Evolutionary conservation across 768 basidiomycete genomes (phyloP), one percentile per base, ranked within the genome.

Genomic region (Auriscalpium vulgare): DNA sequence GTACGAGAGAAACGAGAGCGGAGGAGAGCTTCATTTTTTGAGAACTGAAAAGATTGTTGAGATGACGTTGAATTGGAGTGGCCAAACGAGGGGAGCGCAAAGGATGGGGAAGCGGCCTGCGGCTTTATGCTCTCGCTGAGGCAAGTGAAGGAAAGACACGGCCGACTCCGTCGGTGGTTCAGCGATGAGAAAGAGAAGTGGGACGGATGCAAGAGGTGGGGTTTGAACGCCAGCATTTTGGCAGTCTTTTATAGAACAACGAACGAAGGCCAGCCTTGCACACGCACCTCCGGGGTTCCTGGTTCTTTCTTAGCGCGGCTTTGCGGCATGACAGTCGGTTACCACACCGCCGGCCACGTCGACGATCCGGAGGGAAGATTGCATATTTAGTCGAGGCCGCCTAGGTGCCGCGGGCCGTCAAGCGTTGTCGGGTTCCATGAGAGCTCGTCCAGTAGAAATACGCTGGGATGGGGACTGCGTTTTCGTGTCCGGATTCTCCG

Each of bases 141-240:
- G 53, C 50, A n/a, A 59, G 50, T 4, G 13, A 40, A 56, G 53
- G 46, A 21, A 51, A n/a, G 17, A 37, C 19, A 49, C 43, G 21
- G 10, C 57, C 59, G 59, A 59, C 34, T 8, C 59, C 51, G 59
- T 59, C 59, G 59, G 57, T 51, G 43, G 37, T 21, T 49, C 49
- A 48, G 10, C 50, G 58, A 47, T 9, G 13, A 51, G 43, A 29
- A 43, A 55, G 38, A 47, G 56, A 37, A 23, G 50, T 16, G 46
- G 47, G 44, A 10, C 40, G 36, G 37, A 51, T 29, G 16, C 40
- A 35, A 17, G 35, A 19, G 7, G 45, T 8, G 14, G 34, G 19
- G 40, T 43, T 43, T 43, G 40, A 29, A 29, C 29, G 29, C 29
- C 4, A 29, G 29, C 29, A 29, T 5, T 29, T 29, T 29, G 29